Evolutionary conservation across 306 rosid genomes (phyloP), one percentile per base, ranked within the genome.

Genomic region (Cucumis cinereus): DNA sequence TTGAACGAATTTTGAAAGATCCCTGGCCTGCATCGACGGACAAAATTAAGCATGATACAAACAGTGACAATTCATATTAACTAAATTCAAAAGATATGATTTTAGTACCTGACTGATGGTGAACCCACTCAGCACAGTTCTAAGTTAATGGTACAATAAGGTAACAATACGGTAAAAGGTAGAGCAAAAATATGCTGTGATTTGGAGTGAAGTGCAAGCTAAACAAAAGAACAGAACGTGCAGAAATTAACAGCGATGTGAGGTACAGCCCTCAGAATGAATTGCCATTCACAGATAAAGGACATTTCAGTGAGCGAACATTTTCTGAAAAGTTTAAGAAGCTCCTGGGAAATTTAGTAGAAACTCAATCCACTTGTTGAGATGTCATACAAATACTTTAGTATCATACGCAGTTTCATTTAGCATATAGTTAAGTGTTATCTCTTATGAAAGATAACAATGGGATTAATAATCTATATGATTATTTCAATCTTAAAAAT

Each of bases 1-100:
- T 82, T 94, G 99, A 84, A 94, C 83, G 79, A 82, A 10, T 81
- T 79, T 89, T 23, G 97, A 88, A 78, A 94, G 97, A 85, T 94
- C 96, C 80, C 97, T 90, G 59, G 97, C 97, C 99, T 94, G 89
- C 84, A 76, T 81, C 56, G 68, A 63, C 15, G 49, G 15, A 62
- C 35, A 50, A 72, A 53, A 72, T 72, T 28, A 36, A 50, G 30
- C 61, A 11, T 17, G 6, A 16, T 71, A 22, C 26, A 70, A 47
- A 47, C 26, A 49, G 41, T 26, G 10, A 36, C 10, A 3, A 30
- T 52, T 72, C 47, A 49, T 10, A 72, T 52, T n/a, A 17, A 19
- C 19, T 50, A 59, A 78, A 74, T 54, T 57, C 54, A 74, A 12
- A 55, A 36, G 36, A 40, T 74, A 55, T 35, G 9, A 17, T 72